Percentiles rank a stretch among this genome's conserved stretches.
These are phyloP conservation scores for Debaryomyces singareniensis DNA, from an alignment of 1,139 yeast genomes.

Conservation along the genomic window DNA sequence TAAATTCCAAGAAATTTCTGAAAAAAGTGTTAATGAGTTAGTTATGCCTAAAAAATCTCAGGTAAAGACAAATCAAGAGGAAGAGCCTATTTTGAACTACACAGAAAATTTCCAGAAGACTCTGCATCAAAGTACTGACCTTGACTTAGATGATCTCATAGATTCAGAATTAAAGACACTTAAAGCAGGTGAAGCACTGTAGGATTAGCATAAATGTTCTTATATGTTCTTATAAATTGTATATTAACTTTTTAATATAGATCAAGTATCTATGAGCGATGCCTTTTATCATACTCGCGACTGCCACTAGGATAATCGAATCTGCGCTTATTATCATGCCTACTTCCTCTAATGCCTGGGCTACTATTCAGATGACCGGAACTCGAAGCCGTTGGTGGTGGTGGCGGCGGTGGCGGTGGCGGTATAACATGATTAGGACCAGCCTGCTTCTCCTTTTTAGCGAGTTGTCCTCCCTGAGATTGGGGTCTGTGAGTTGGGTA, in stretches of 20 bases:
- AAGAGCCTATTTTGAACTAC: not conserved
- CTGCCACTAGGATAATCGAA: slow-evolving; percentile 14
- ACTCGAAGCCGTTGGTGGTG: slow-evolving; percentile 7
- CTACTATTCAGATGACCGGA: not conserved
- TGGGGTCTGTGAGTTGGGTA: too few relatives aligned
- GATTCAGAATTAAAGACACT: slow-evolving; percentile 24
- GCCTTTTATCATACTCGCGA: slow-evolving; percentile 28
- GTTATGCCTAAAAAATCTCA: too few relatives aligned
- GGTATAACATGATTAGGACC: slow-evolving; percentile 4
- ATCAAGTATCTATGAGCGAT: slow-evolving; percentile 9
- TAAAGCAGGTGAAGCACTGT: slow-evolving; percentile 11
- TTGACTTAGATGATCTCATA: slow-evolving; percentile 22
- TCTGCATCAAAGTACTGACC: slow-evolving; percentile 7
- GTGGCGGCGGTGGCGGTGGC: slow-evolving; percentile 14
- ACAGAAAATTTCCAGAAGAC: not conserved
- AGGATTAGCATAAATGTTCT: not conserved
- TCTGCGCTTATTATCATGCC: slow-evolving; percentile 19
- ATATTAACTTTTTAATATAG: slow-evolving; percentile 11
- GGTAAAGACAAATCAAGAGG: not conserved
- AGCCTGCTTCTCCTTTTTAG: slow-evolving; percentile 4
- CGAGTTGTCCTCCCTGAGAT: too few relatives aligned
- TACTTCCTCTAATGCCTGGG: not conserved
- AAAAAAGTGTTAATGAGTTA: too few relatives aligned
- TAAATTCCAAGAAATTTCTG: slow-evolving; percentile 9
- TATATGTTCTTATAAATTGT: not conserved